A percentile compares a stretch with the other conserved stretches of the same genome.
Conservation (phyloP, 495 filamentous ascomycete species). For the Hypoxylon fragiforme region DNA sequence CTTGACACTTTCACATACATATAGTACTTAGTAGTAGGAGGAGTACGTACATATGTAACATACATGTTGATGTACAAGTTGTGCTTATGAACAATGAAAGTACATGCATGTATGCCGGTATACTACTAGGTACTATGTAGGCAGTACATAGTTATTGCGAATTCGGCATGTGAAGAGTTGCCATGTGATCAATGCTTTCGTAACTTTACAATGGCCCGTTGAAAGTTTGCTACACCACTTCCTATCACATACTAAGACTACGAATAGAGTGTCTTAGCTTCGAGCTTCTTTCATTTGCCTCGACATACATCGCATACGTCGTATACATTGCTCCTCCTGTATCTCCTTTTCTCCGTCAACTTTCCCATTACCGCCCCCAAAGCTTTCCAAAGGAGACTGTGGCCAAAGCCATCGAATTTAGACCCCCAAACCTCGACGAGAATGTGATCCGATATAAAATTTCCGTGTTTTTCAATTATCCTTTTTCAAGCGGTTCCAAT, state of each 20-base stretch:
- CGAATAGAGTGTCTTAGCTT: slow-evolving; percentile 26
- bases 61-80: too few relatives aligned
- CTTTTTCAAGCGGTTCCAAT: slow-evolving; percentile 3
- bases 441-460: slow-evolving; percentile 20
- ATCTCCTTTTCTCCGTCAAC: neutral
- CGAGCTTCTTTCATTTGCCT: slow-evolving; percentile 18
- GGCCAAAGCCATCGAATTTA: slow-evolving; percentile 2
- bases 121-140: too few relatives aligned
- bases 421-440: neutral
- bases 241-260: slow-evolving; percentile 7
- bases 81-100: too few relatives aligned
- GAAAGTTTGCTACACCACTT: slow-evolving; percentile 24
- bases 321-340: neutral
- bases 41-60: too few relatives aligned
- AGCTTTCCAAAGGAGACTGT: neutral
- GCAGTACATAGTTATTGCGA: too few relatives aligned
- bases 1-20: too few relatives aligned
- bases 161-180: slow-evolving; percentile 27
- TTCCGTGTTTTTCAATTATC: slow-evolving; percentile 4
- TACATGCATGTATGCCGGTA: too few relatives aligned
- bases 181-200: neutral
- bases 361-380: neutral
- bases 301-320: neutral
- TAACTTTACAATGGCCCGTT: neutral
- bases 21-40: too few relatives aligned